Percentiles rank a stretch among this genome's conserved stretches.
Evolutionary conservation across 1,284 basidiomycete species (phyloP).

Genomic region (Puccinia horiana): DNA sequence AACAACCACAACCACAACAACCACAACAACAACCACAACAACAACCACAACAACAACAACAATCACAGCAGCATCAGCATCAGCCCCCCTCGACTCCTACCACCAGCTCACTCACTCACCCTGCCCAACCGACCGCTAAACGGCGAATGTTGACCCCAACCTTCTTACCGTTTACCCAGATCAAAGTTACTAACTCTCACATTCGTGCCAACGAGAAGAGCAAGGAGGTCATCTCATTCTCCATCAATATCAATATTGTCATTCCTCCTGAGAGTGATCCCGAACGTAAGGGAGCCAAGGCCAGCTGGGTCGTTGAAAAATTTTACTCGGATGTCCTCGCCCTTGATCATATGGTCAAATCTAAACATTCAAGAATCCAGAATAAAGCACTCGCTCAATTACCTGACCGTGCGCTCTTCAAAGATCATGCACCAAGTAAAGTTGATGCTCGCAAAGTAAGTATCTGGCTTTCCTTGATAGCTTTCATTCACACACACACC

Average conservation of each 20-base stretch:
- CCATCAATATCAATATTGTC: slow-evolving; percentile 62
- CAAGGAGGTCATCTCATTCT: slow-evolving; percentile 81
- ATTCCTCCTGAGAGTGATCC: slow-evolving; percentile 60
- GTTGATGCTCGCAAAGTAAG: slow-evolving; percentile 88
- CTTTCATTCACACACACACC: not conserved
- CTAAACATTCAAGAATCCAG: slow-evolving; percentile 68
- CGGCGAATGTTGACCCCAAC: slow-evolving; percentile 54
- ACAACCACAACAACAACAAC: not conserved
- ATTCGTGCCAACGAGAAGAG: slow-evolving; percentile 80
- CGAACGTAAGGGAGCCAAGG: slow-evolving; percentile 62
- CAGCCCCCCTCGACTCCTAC: not conserved
- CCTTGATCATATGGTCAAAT: slow-evolving; percentile 68
- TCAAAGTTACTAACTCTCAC: slow-evolving; percentile 64
- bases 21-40: not conserved
- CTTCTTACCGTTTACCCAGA: slow-evolving; percentile 53
- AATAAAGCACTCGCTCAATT: slow-evolving; percentile 74
- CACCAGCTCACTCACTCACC: slow-evolving; percentile 10
- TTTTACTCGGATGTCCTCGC: slow-evolving; percentile 84
- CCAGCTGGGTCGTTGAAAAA: slow-evolving; percentile 88
- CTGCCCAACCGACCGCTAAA: slow-evolving; percentile 40
- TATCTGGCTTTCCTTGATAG: slow-evolving; percentile 47
- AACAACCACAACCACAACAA: not conserved
- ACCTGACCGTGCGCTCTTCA: slow-evolving; percentile 91
- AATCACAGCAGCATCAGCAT: not conserved
- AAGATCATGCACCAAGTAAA: slow-evolving; percentile 92